Base-by-base conservation (phyloP, 768 basidiomycete genomes). In the Trametes meyenii region DNA sequence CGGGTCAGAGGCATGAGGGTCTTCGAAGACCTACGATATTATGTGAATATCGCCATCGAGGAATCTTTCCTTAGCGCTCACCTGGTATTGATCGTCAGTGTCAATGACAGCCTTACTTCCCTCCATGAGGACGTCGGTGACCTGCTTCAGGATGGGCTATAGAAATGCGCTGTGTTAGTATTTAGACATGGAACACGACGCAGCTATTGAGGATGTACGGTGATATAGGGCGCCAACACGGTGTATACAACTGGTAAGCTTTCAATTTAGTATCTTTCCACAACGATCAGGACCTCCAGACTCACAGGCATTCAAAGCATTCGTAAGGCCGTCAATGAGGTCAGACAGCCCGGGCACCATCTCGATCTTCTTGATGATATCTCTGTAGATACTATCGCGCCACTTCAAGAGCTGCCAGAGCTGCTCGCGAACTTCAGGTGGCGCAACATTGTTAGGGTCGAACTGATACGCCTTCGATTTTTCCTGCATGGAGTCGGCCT, bases 61-160 rank as follows among this genome's bases (percentile, higher is more conserved):
- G 17, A 26, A 12, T 57, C 26, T 19, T 5, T 8, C 7, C 5
- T 23, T 12, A 7, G 13, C 11, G 58, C 67, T 50, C 64, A 82
- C 84, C 70, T 85, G 82, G 60, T 83, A 89, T 72, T 90, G 88
- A 63, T 90, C 88, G 36, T 84, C 81, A 24, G 78, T 81, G 70
- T 89, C 82, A 66, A 90, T 88, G 60, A 90, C 86, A 26, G 84
- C 83, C 69, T 86, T 85, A 66, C 85, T 86, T 5, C 85, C 84
- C 68, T 85, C 83, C 46, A 81, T 77, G 16, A 90, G 78, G 13
- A 81, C 83, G 3, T 73, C 71, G 12, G 83, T 86, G 10, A 84
- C 83, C 64, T 85, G 81, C 51, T 80, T 77, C 23, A 89, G 75
- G 56, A 89, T 78, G 11, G 88, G 88, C 84, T 89, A 67, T 58